A percentile compares a stretch with the other conserved stretches of the same genome.
Conservation (phyloP, 352 stramenopile species). For the Aphanomyces euteiches region DNA sequence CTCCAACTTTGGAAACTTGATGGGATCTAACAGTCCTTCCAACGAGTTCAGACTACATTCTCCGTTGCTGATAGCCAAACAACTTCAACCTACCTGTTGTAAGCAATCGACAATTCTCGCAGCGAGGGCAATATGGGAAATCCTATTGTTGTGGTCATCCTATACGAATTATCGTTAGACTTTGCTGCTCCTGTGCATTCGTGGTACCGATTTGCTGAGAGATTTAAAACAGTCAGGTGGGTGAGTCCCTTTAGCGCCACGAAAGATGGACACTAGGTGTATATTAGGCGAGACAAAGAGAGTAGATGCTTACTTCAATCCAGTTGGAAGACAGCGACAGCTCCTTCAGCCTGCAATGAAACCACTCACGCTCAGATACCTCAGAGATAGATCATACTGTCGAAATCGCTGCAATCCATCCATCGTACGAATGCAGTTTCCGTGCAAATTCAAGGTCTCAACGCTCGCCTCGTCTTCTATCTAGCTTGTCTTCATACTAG, state of each 20-base stretch:
- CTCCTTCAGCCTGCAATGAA: constrained; percentile 45
- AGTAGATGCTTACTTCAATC: constrained; percentile 45
- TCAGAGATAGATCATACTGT: constrained; percentile 31
- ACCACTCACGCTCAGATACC: background rate
- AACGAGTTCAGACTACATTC: constrained; percentile 43
- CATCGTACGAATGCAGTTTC: constrained; percentile 58
- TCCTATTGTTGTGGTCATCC: constrained; percentile 50
- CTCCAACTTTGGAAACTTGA: constrained; percentile 68
- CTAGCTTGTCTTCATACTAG: background rate
- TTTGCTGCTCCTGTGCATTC: background rate
- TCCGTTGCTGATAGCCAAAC: background rate
- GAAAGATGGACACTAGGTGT: constrained; percentile 50
- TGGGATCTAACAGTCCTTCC: constrained; percentile 50
- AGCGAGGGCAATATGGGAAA: constrained; percentile 60
- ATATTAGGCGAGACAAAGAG: background rate
- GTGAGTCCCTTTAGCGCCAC: constrained; percentile 55
- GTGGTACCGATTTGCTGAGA: constrained; percentile 66
- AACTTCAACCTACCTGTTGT: constrained; percentile 50
- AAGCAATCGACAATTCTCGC: constrained; percentile 67
- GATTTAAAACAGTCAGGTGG: constrained; percentile 62
- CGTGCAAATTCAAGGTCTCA: constrained; percentile 75
- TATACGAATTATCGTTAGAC: constrained; percentile 29
- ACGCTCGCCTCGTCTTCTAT: constrained; percentile 26
- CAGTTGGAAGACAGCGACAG: constrained; percentile 79
- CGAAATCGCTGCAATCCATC: constrained; percentile 65